Conservation (phyloP, 2,329 filamentous ascomycete species). For the Leptographium radiaticola region DNA sequence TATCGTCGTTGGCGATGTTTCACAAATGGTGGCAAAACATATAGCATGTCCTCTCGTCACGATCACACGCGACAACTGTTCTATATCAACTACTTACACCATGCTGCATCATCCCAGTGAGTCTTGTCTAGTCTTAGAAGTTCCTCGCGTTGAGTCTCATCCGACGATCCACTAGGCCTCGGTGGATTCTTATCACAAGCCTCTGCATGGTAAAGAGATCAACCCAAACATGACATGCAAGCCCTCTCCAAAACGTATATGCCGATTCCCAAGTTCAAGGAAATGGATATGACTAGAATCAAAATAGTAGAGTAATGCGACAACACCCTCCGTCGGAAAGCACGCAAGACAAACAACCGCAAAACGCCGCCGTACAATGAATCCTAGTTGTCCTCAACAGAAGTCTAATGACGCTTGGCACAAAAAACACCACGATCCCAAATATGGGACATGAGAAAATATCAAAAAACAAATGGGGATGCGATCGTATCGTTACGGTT, state of each 20-base stretch:
- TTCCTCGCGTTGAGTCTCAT: no score
- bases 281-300: not conserved
- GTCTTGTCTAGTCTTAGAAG: no score
- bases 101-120: no score
- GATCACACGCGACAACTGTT: no score
- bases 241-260: not conserved
- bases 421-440: not conserved
- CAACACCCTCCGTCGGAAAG: not conserved
- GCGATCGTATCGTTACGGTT: slow-evolving; percentile 8
- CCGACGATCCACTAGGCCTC: no score
- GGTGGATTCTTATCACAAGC: no score
- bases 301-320: not conserved
- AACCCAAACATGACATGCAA: no score
- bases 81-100: no score
- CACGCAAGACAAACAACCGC: not conserved
- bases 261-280: not conserved
- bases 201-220: no score
- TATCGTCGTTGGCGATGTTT: no score
- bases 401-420: slow-evolving; percentile 6
- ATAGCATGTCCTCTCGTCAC: no score
- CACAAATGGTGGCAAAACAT: no score
- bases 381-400: slow-evolving; percentile 1
- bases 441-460: not conserved
- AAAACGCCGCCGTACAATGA: slow-evolving; percentile 9
- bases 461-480: not conserved